Conservation (phyloP, 2,329 filamentous ascomycete genomes). For the Xylariaceae sp. region DNA sequence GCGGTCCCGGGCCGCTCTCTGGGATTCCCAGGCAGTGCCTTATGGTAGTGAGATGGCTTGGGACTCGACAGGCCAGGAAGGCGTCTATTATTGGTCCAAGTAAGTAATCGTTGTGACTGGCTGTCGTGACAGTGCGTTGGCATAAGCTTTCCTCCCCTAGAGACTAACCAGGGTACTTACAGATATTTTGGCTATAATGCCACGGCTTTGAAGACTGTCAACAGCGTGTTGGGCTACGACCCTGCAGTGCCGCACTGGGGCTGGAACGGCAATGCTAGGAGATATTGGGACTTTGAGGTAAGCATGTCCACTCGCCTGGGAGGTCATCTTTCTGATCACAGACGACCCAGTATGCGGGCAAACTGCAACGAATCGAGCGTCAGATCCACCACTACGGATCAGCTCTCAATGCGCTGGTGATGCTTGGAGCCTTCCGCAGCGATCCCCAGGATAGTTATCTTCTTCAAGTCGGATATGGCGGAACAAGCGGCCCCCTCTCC, state of each 20-base stretch:
- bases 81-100: constrained; percentile 52
- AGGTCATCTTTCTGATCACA: not conserved
- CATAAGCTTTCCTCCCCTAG: no score
- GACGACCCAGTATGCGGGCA: constrained; percentile 28
- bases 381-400: constrained; percentile 57
- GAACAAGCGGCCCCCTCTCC: constrained; percentile 42
- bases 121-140: no score
- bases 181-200: constrained; percentile 40
- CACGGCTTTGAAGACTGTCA: constrained; percentile 41
- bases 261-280: constrained; percentile 53
- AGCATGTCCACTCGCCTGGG: no score
- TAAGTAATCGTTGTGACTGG: no score
- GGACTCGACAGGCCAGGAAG: constrained; percentile 56
- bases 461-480: constrained; percentile 47
- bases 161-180: no score
- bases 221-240: constrained; percentile 48
- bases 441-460: constrained; percentile 39
- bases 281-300: constrained; percentile 52
- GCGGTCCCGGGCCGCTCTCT: constrained; percentile 39
- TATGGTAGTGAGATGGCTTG: constrained; percentile 56
- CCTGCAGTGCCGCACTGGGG: constrained; percentile 54
- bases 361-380: constrained; percentile 34
- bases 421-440: constrained; percentile 43
- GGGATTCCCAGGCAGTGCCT: constrained; percentile 43
- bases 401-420: constrained; percentile 47